Evolutionary conservation across 345 rosid species (phyloP), one percentile per base, ranked within the genome.

Genomic region (Cardamine resedifolia): DNA sequence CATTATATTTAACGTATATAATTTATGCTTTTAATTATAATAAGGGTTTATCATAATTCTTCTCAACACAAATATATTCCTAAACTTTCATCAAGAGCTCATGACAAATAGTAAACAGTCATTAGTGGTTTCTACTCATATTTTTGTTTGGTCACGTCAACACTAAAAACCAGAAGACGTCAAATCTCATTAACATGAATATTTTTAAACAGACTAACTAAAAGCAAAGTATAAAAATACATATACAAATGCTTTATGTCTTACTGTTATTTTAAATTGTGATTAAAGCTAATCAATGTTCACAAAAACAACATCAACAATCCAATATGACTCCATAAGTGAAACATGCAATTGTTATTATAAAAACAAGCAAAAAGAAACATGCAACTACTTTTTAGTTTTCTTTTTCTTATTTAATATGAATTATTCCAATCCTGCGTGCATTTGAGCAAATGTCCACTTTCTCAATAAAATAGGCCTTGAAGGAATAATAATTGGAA

Each of bases 261-360:
- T 28, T 39, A 64, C 44, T 34, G 48, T 20, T 21, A 34, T 73
- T 31, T 45, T 16, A 2, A 41, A 62, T 10, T 52, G 14, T 52
- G 31, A 45, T 39, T n/a, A 53, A 74, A 66, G 23, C 59, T 60
- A 41, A 59, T 39, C 38, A 18, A 18, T 75, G 78, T 75, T 58
- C 68, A 64, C 68, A 69, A 66, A 64, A 73, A 69, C 71, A 72
- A 6, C 77, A 76, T 68, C 68, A 75, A 75, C 51, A 48, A 75
- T 55, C 78, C 69, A 61, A 61, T 52, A 62, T 73, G 70, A 47
- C 61, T 62, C 78, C 51, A 52, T 74, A 20, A 64, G 64, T 74
- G 70, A 73, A 62, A 48, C 71, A 56, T 74, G 66, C 69, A 51
- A 43, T 31, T 72, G 53, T 30, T 43, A 28, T 33, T 41, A 51